Conservation (phyloP, 2,329 filamentous ascomycete genomes). For the Ophiobolus disseminans region DNA sequence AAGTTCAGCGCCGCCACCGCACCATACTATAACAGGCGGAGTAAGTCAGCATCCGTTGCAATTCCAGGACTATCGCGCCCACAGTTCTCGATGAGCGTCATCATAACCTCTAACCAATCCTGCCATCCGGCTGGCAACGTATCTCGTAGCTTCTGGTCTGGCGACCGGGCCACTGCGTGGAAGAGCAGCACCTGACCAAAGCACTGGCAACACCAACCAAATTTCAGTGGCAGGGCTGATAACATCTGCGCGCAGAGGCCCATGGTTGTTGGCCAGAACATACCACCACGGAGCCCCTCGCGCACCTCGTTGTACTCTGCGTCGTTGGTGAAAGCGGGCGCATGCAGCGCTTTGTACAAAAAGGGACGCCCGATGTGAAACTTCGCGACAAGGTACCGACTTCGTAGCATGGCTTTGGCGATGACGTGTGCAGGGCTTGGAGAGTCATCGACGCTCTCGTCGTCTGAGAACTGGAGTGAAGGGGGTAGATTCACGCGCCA, state of each 20-base stretch:
- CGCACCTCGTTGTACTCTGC: constrained; percentile 41
- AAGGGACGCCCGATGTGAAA: constrained; percentile 49
- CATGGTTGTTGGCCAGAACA: constrained; percentile 49
- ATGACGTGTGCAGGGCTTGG: constrained; percentile 47
- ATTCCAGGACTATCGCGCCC: constrained; percentile 44
- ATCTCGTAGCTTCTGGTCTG: constrained; percentile 37
- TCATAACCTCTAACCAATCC: constrained; percentile 47
- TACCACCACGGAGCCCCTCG: constrained; percentile 39
- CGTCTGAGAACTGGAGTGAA: constrained; percentile 55
- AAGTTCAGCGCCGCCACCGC: neutral
- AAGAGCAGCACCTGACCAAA: constrained; percentile 48
- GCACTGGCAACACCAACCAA: constrained; percentile 48
- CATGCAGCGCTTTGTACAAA: constrained; percentile 48
- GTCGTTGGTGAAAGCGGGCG: constrained; percentile 36
- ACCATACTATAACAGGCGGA: constrained; percentile 35
- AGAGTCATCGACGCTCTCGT: constrained; percentile 36
- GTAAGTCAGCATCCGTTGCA: constrained; percentile 44
- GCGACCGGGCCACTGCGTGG: constrained; percentile 38
- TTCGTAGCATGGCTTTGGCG: constrained; percentile 48
- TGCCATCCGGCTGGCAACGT: constrained; percentile 45
- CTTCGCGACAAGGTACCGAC: constrained; percentile 48
- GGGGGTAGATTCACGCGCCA: constrained; percentile 61
- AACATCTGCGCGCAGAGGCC: constrained; percentile 47
- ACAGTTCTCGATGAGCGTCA: constrained; percentile 43
- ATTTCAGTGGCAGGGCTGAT: constrained; percentile 45